Evolutionary conservation across 371 early-diverging fungal species (phyloP), one percentile per base, ranked within the genome.

Genomic region (Mucor racemosus): DNA sequence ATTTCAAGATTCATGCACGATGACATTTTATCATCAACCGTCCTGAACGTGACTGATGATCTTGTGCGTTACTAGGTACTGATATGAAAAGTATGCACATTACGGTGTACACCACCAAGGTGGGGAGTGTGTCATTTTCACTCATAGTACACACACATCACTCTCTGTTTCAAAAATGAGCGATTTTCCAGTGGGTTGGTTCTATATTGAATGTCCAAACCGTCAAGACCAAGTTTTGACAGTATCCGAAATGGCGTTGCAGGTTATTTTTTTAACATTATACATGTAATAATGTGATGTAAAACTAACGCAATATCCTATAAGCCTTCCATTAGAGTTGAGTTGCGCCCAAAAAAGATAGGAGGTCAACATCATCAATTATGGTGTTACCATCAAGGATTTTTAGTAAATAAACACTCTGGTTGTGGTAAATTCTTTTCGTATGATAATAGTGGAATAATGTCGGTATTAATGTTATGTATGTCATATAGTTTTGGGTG

Each of bases 371-470:
- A 35, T 53, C 66, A 66, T 13, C 71, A 70, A 40, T 53, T 70
- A 36, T 70, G 71, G 71, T 65, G 62, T 35, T 54, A 66, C 54
- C 19, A 70, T 62, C 42, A 70, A 44, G 71, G 71, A 7, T 59
- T 48, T 34, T 26, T 70, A 4, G 62, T 70, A 3, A 70, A 70
- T 31, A 70, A 66, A 53, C 62, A 66, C 21, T 66, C 71, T 34
- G 71, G 66, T 10, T 70, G 66, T 65, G 71, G 71, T 70, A 66
- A 69, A 26, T 7, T 38, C 38, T 38, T 38, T 26, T 26, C 26
- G 3, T 26, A 26, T 26, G 26, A 11, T 5, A 5, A 9, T 38
- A 38, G 38, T 38, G 38, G 38, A 26, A 3, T 26, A 26, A 1
- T 26, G 26, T 38, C 4, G 5, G 4, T 38, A 38, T 38, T 38